Conservation (phyloP, 225 moss, liverwort and hornwort genomes). For the Rhytidiadelphus loreus region DNA sequence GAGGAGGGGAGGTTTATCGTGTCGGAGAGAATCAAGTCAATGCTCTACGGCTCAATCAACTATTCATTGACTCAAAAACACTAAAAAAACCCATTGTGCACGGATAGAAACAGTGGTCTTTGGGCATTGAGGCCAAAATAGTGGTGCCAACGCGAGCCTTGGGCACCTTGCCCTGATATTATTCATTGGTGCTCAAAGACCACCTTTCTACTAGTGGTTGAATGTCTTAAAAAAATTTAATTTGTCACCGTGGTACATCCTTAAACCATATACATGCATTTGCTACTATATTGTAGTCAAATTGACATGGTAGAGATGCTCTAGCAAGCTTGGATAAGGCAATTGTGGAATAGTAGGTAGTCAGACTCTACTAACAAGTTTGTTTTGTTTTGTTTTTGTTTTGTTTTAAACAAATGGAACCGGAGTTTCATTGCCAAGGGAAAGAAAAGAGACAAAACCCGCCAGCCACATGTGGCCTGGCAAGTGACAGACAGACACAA, state of each 20-base stretch:
- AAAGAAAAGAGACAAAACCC: no score
- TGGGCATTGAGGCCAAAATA: accelerated
- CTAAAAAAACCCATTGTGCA: not conserved
- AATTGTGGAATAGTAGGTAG: no score
- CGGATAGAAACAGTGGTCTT: not conserved
- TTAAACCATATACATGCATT: accelerated
- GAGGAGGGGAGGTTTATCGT: not conserved
- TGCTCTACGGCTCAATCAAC: accelerated
- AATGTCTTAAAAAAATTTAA: not conserved
- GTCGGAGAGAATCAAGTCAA: accelerated
- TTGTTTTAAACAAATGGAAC: no score
- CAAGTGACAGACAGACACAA: no score
- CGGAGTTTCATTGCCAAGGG: no score
- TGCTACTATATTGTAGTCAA: accelerated
- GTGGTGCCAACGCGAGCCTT: not conserved
- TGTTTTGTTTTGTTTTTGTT: no score
- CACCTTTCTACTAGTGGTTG: not conserved
- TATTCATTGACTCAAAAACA: not conserved
- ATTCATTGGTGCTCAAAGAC: not conserved
- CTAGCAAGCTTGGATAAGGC: accelerated
- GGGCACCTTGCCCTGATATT: no score
- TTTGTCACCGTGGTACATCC: accelerated
- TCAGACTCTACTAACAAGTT: no score
- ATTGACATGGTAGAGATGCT: not conserved
- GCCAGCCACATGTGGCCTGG: no score